These are phyloP conservation scores for Sophora flavescens DNA, from an alignment of 306 rosid genomes.

Conservation along the genomic window DNA sequence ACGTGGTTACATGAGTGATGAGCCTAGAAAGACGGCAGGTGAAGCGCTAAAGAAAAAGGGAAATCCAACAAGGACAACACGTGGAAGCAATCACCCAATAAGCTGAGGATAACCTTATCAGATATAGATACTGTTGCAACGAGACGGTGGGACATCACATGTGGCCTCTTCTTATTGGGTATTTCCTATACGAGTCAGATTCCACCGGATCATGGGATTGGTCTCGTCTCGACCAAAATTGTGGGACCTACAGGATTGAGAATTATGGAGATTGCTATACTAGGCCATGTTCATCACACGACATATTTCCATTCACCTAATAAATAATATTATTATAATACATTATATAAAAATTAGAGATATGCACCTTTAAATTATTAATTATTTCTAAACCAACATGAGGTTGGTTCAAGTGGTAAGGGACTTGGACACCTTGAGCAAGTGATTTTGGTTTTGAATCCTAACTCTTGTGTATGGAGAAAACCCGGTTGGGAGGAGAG, in stretches of 20 bases:
- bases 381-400: too few species aligned
- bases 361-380: too few species aligned
- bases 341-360: too few species aligned
- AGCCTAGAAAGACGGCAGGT: slow-evolving; percentile 37
- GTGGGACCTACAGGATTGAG: slow-evolving; percentile 32
- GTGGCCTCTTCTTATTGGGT: slow-evolving; percentile 1
- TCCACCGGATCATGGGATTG: neutral
- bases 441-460: too few species aligned
- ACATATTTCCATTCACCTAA: too few species aligned
- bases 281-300: too few species aligned
- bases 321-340: too few species aligned
- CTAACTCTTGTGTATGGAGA: too few species aligned
- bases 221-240: neutral
- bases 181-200: neutral
- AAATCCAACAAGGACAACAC: slow-evolving; percentile 49
- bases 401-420: too few species aligned
- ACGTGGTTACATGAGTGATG: neutral
- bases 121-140: neutral
- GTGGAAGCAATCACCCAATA: slow-evolving; percentile 56
- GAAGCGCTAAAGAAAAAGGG: slow-evolving; percentile 38
- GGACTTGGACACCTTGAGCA: too few species aligned
- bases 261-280: neutral
- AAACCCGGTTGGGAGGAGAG: too few species aligned
- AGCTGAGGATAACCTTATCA: slow-evolving; percentile 66
- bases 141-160: neutral